Conservation (phyloP, 2,329 filamentous ascomycete genomes). For the Diaporthe caulivora region DNA sequence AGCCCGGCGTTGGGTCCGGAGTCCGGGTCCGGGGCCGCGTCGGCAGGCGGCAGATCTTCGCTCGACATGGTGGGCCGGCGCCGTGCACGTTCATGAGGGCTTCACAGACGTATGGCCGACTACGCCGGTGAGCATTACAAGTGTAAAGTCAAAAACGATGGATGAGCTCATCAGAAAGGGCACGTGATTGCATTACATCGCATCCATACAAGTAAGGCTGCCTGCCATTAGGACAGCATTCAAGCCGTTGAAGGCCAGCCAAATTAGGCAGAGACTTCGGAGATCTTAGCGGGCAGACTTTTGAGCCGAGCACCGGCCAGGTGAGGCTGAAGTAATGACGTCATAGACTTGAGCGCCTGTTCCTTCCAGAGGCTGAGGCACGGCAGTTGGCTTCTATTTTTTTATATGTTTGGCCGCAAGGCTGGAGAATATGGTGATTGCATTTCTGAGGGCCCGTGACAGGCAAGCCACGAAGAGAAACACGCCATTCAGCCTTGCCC, state of each 20-base stretch:
- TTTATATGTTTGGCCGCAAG: background rate
- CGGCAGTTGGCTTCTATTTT: background rate
- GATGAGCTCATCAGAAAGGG: background rate
- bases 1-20: constrained; percentile 33
- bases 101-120: background rate
- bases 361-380: background rate
- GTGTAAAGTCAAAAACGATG: background rate
- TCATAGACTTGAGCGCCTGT: background rate
- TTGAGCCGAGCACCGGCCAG: constrained; percentile 42
- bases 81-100: background rate
- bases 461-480: background rate
- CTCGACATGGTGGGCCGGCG: constrained; percentile 39
- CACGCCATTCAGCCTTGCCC: background rate
- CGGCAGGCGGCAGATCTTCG: constrained; percentile 36
- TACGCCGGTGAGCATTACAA: background rate
- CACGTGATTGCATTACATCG: background rate
- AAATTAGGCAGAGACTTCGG: constrained; percentile 34
- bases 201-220: background rate
- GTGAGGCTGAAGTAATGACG: constrained; percentile 25
- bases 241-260: background rate
- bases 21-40: constrained; percentile 33
- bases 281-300: constrained; percentile 42
- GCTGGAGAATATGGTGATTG: background rate
- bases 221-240: background rate
- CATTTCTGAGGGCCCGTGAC: background rate